Conservation (phyloP, 2,329 filamentous ascomycete genomes). For the Beauveria medogensis region DNA sequence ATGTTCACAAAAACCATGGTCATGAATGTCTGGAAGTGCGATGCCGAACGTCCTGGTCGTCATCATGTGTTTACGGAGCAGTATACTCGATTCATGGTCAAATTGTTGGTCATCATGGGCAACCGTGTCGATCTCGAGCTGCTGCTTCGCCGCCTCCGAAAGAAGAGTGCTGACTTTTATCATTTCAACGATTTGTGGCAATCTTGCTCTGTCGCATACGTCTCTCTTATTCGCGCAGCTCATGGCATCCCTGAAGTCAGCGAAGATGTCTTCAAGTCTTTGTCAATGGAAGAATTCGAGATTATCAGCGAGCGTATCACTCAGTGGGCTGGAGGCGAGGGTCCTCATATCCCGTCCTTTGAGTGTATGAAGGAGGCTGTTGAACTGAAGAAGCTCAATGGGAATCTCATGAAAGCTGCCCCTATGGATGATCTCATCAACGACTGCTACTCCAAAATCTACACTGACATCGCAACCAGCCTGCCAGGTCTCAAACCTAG, state of each 20-base stretch:
- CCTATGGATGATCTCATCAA: constrained; percentile 89
- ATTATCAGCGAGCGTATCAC: constrained; percentile 46
- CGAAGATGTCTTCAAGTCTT: constrained; percentile 48
- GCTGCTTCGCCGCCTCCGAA: constrained; percentile 69
- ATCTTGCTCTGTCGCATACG: constrained; percentile 44
- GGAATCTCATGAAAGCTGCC: constrained; percentile 74
- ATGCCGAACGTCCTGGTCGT: constrained; percentile 71
- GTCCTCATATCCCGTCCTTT: constrained; percentile 34
- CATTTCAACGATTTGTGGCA: constrained; percentile 55
- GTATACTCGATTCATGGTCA: constrained; percentile 76
- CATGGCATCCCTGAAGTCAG: constrained; percentile 37
- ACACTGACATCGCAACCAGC: constrained; percentile 55
- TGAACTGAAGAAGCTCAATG: constrained; percentile 66
- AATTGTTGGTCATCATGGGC: constrained; percentile 63
- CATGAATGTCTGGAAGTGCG: constrained; percentile 91
- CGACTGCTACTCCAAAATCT: constrained; percentile 77
- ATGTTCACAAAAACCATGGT: constrained; percentile 92
- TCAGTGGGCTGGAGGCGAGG: constrained; percentile 42
- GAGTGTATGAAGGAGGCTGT: constrained; percentile 50
- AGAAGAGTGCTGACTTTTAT: constrained; percentile 69
- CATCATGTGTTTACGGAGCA: constrained; percentile 89
- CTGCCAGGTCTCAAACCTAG: constrained; percentile 45
- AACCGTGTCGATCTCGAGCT: constrained; percentile 72
- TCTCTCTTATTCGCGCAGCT: constrained; percentile 42
- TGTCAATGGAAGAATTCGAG: constrained; percentile 49